phyloP scores from a whole-genome alignment of 2,329 filamentous ascomycete genomes.

The Phialophora verrucosa region DNA sequence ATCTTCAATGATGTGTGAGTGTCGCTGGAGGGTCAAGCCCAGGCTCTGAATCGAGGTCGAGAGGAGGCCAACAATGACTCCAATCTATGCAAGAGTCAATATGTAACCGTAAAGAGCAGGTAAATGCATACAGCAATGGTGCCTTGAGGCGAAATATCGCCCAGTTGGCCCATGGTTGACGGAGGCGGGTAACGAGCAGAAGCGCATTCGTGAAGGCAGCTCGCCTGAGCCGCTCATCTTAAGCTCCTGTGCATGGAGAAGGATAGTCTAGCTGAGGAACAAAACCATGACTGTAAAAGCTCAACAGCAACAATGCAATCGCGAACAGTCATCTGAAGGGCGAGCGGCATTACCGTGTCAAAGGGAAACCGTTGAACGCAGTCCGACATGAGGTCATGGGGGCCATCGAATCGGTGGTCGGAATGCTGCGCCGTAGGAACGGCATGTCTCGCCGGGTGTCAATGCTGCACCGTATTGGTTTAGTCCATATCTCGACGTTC shows the following conservation, averaged over 20 bases:
- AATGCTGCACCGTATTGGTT: neutral
- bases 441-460: too few relatives aligned
- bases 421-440: neutral
- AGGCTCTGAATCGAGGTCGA: slow-evolving; percentile 95
- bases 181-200: slow-evolving; percentile 11
- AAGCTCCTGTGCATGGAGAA: slow-evolving; percentile 25
- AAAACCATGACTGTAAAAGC: neutral
- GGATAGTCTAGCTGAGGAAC: slow-evolving; percentile 1
- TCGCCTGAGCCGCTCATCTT: slow-evolving; percentile 31
- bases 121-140: slow-evolving; percentile 70
- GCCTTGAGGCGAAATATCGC: slow-evolving; percentile 77
- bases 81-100: slow-evolving; percentile 65
- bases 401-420: neutral
- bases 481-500: neutral
- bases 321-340: neutral
- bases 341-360: neutral
- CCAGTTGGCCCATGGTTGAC: slow-evolving; percentile 68
- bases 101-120: neutral
- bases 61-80: slow-evolving; percentile 88
- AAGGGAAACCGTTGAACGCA: neutral
- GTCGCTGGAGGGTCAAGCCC: slow-evolving; percentile 92
- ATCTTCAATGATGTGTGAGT: slow-evolving; percentile 97
- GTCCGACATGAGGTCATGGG: slow-evolving; percentile 2
- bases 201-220: slow-evolving; percentile 28
- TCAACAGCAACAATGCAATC: neutral